Conservation (phyloP, 2,329 filamentous ascomycete species). For the Nemania sp. region DNA sequence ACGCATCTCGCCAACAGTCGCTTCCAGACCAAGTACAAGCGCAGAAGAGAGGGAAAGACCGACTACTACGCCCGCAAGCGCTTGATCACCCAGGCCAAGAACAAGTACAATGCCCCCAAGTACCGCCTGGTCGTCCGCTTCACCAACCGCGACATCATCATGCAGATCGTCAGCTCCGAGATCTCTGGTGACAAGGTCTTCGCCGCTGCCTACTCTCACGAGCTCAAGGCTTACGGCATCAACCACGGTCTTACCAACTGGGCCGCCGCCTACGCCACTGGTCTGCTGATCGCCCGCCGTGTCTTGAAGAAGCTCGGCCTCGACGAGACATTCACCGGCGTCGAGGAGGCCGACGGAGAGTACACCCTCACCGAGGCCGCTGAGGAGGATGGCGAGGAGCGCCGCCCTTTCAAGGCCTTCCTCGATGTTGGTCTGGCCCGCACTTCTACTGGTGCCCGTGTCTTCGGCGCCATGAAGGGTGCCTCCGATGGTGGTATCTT, state of each 20-base stretch:
- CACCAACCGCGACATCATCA: slow-evolving; percentile 99
- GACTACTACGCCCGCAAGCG: slow-evolving; percentile 99
- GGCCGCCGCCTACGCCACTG: slow-evolving; percentile 96
- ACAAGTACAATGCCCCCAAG: slow-evolving; percentile 99
- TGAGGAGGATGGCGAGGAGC: slow-evolving; percentile 90
- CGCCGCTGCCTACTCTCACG: slow-evolving; percentile 91
- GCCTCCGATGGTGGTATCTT: slow-evolving; percentile 97
- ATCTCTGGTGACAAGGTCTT: slow-evolving; percentile 99
- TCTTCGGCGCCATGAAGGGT: slow-evolving; percentile 99
- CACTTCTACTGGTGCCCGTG: slow-evolving; percentile 97
- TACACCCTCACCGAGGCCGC: slow-evolving; percentile 94
- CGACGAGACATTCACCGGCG: slow-evolving; percentile 91
- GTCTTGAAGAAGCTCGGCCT: slow-evolving; percentile 96
- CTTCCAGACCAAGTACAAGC: slow-evolving; percentile 99
- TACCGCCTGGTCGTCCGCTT: slow-evolving; percentile 99
- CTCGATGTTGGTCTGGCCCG: slow-evolving; percentile 97
- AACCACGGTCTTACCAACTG: slow-evolving; percentile 99
- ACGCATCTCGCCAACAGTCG: slow-evolving; percentile 64
- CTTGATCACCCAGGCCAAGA: slow-evolving; percentile 99
- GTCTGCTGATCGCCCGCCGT: slow-evolving; percentile 96
- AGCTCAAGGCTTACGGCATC: slow-evolving; percentile 97
- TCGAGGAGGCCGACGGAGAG: slow-evolving; percentile 97
- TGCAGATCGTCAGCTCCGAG: slow-evolving; percentile 96
- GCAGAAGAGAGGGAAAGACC: slow-evolving; percentile 95
- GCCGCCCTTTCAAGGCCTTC: slow-evolving; percentile 99